Conservation (phyloP, 371 early-diverging fungal species). For the Batkoa obscura region DNA sequence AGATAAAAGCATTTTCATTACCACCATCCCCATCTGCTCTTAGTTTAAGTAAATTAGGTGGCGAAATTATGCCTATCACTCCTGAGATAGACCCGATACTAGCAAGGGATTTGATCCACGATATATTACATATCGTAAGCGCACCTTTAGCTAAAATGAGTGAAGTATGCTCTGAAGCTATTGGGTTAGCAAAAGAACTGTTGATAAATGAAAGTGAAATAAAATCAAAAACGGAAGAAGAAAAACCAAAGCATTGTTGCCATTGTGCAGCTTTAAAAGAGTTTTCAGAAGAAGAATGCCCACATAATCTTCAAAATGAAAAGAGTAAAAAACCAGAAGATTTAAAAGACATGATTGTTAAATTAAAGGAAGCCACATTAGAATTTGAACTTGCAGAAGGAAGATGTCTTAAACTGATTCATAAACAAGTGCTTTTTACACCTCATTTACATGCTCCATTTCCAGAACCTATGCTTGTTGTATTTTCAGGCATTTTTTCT, state of each 20-base stretch:
- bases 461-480: constrained; percentile 5
- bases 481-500: constrained; percentile 2
- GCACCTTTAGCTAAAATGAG: neutral
- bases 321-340: neutral
- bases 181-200: neutral
- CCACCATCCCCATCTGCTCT: constrained; percentile 3
- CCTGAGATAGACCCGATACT: constrained; percentile 2
- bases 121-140: neutral
- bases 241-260: neutral
- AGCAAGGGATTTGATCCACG: constrained; percentile 1
- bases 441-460: neutral
- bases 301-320: neutral
- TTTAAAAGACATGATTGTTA: too few relatives aligned
- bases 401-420: constrained; percentile 1
- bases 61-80: neutral
- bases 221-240: neutral
- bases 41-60: constrained; percentile 2
- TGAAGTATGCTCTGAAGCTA: neutral
- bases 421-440: neutral
- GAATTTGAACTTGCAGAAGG: constrained; percentile 1
- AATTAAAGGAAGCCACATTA: neutral
- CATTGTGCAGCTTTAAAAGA: neutral
- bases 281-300: neutral
- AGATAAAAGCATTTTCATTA: neutral
- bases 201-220: neutral